Evolutionary conservation across 768 basidiomycete species (phyloP), one percentile per base, ranked within the genome.

Genomic region (Russula brevipes): DNA sequence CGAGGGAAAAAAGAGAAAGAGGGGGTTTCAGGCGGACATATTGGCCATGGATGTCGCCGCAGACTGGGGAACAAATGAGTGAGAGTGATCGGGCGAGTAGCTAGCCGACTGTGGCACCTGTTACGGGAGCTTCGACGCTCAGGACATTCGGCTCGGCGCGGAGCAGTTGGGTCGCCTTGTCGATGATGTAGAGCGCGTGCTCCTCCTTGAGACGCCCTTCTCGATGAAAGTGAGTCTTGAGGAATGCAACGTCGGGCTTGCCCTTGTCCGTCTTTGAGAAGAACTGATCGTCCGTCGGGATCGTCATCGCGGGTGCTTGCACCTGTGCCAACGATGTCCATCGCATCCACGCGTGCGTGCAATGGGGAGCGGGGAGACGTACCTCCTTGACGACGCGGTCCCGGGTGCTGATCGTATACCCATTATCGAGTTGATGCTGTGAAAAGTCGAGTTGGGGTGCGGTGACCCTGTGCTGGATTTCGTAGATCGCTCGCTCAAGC

Each of bases 31-130:
- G 24, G 78, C 89, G 73, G 69, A 97, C 96, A 78, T 99, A 99
- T 91, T 99, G 97, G 1, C 97, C 97, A 71, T 98, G 97, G 51
- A 98, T 97, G 77, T 98, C 97, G 56, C 97, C 97, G 75, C 96
- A 98, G 1, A 76, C 75, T 76, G 45, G 19, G 11, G 35, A 35
- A 45, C 5, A 24, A 24, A 51, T 11, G 30, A 59, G 31, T 49
- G 46, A 41, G n/a, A 36, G n/a, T 38, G 11, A 36, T 62, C 66
- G 19, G 47, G 42, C 39, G 9, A 14, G 51, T 24, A 11, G n/a
- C n/a, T n/a, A n/a, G 30, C 30, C 11, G 46, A 1, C 35, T 49
- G 36, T 52, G 50, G 64, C 66, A 96, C 95, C 93, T 65, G 96
- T 99, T 74, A 99, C 94, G 46, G 97, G 97, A 31, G 95, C 94